Evolutionary conservation across 176 grass and related monocot species (phyloP).

Genomic region (Triticum dicoccoides): DNA sequence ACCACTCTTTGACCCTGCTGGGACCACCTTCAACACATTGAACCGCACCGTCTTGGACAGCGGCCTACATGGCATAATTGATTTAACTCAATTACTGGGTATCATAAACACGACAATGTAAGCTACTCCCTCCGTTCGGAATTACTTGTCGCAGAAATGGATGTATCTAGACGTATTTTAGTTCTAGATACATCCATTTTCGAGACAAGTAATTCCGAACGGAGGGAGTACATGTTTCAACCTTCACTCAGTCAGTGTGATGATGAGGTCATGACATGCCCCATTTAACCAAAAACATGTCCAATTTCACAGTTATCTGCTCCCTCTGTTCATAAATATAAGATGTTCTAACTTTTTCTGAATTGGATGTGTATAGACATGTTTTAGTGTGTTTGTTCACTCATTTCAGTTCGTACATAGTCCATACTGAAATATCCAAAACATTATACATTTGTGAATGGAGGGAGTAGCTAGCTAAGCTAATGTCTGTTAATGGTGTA

Average conservation of each 20-base stretch:
- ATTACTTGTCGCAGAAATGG: no score
- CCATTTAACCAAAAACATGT: neutral
- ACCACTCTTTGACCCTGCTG: constrained; percentile 12
- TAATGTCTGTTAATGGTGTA: neutral
- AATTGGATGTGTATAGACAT: no score
- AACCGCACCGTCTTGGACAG: constrained; percentile 17
- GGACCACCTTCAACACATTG: constrained; percentile 23
- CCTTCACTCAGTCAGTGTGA: neutral
- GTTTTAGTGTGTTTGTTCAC: no score
- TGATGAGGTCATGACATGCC: neutral
- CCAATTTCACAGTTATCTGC: neutral
- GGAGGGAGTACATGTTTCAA: neutral
- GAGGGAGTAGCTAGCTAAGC: neutral
- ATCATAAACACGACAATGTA: neutral
- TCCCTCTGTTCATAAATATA: no score
- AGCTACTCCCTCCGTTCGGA: no score
- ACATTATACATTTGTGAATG: no score
- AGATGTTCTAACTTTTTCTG: no score
- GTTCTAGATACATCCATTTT: no score
- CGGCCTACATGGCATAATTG: neutral
- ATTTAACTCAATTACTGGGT: neutral
- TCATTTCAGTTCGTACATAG: no score
- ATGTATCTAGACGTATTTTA: no score
- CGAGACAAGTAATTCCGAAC: no score
- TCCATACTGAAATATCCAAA: no score